A percentile compares a stretch with the other conserved stretches of the same genome.
Evolutionary conservation across 2,329 filamentous ascomycete genomes (phyloP).

Genomic region (Tothia fuscella): DNA sequence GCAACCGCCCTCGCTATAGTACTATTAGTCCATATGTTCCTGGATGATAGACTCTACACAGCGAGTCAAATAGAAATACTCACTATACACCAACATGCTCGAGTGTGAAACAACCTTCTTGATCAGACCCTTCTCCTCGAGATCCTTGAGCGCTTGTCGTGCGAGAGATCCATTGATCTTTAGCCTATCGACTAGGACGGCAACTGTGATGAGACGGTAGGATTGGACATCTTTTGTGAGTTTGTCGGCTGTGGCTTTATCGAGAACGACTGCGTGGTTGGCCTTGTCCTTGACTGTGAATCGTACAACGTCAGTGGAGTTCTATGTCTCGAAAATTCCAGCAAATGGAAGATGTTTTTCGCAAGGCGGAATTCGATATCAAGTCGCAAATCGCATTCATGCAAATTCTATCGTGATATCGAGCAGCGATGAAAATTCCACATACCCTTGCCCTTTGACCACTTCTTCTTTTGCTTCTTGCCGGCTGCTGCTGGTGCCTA

Average conservation of each 20-base stretch:
- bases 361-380: not conserved
- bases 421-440: constrained; percentile 17
- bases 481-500: constrained; percentile 50
- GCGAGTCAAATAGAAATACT: constrained; percentile 29
- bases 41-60: not conserved
- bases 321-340: not conserved
- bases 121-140: constrained; percentile 97
- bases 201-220: constrained; percentile 98
- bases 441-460: constrained; percentile 52
- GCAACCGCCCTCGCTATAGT: constrained; percentile 25
- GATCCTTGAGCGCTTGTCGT: constrained; percentile 74
- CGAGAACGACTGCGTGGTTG: constrained; percentile 96
- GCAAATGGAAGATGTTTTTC: not conserved
- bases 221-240: constrained; percentile 99
- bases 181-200: constrained; percentile 95
- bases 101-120: constrained; percentile 95
- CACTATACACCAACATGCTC: constrained; percentile 98
- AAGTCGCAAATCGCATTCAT: not conserved
- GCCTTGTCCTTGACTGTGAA: constrained; percentile 98
- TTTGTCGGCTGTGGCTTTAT: constrained; percentile 95
- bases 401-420: constrained; percentile 11
- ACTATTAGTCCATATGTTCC: constrained; percentile 2
- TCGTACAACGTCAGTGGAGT: not conserved
- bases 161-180: constrained; percentile 99
- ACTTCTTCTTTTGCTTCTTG: constrained; percentile 79